Base-by-base conservation (phyloP, 257 asterid genomes). In the Primulina tabacum region DNA sequence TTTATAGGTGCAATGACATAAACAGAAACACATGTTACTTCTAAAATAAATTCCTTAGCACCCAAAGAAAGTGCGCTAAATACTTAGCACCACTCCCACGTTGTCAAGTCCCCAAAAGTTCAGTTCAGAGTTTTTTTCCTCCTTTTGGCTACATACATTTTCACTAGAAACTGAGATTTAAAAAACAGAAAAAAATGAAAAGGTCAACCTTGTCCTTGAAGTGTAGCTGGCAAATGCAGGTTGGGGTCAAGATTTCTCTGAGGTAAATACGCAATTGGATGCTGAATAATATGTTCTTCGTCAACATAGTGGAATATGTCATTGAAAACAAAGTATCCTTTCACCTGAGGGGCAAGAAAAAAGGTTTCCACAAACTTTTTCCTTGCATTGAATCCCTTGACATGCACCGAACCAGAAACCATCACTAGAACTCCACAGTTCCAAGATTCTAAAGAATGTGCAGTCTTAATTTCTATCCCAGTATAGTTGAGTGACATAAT, bases 301-400 rank as follows among this genome's bases (percentile, higher is more conserved):
- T 87, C 96, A 68, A 86, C 86, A 80, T 81, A 91, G 79, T 88
- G 92, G 75, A 94, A 94, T 60, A 94, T 88, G 77, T 94, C 97
- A 76, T 86, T 94, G 81, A 91, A 88, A 72, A 94, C 85, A 53
- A 87, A 94, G 82, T 78, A 89, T 57, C 99, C 99, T 56, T 87
- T 88, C 71, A 89, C 96, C 80, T 94, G 99, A 68, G 99, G 99
- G 53, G 97, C 99, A 73, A 94, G 97, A 63, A 90, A 94, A 77
- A 94, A 91, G 28, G 95, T 91, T 68, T 94, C 97, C 71, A 87
- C 89, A 60, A 94, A 94, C 75, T 91, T 85, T 85, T 90, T 87
- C 83, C 85, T 85, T 68, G 85, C 88, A 62, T 52, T 82, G 84
- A 77, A 86, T 75, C 76, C 86, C 80, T 88, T 87, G 28, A 79